phyloP scores from a whole-genome alignment of 1,139 yeast genomes.

The Candida sojae region DNA sequence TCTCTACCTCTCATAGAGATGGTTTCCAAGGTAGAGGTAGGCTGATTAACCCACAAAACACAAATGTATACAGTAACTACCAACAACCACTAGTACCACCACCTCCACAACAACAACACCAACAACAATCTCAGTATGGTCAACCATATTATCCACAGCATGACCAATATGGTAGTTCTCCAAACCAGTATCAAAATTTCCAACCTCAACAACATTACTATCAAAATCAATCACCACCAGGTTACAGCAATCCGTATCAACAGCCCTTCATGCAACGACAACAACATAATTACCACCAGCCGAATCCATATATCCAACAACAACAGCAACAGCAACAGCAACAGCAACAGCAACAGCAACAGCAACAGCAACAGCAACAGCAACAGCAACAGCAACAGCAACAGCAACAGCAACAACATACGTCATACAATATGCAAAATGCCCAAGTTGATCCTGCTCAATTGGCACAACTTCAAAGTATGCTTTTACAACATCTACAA shows the following conservation, averaged over 20 bases:
- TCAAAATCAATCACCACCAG: not conserved
- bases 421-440: conserved; percentile 1
- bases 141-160: conserved; percentile 14
- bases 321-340: conserved; percentile 13
- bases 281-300: conserved; percentile 6
- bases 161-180: not conserved
- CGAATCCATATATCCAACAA: conserved; percentile 8
- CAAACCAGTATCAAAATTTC: conserved; percentile 3
- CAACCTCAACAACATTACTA: conserved; percentile 6
- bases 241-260: conserved; percentile 6
- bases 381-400: conserved; percentile 12
- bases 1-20: not conserved
- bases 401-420: conserved; percentile 6
- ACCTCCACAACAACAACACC: not conserved
- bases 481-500: conserved; percentile 16
- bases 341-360: conserved; percentile 7
- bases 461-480: conserved; percentile 18
- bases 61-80: not conserved
- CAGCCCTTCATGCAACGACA: conserved; percentile 10
- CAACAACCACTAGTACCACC: not conserved
- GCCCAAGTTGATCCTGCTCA: conserved; percentile 17
- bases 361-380: conserved; percentile 10
- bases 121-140: conserved; percentile 9
- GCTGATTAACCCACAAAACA: conserved; percentile 12
- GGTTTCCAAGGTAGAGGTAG: conserved; percentile 5